Conservation (phyloP, 1,284 basidiomycete genomes). For the Papiliotrema terrestris region DNA sequence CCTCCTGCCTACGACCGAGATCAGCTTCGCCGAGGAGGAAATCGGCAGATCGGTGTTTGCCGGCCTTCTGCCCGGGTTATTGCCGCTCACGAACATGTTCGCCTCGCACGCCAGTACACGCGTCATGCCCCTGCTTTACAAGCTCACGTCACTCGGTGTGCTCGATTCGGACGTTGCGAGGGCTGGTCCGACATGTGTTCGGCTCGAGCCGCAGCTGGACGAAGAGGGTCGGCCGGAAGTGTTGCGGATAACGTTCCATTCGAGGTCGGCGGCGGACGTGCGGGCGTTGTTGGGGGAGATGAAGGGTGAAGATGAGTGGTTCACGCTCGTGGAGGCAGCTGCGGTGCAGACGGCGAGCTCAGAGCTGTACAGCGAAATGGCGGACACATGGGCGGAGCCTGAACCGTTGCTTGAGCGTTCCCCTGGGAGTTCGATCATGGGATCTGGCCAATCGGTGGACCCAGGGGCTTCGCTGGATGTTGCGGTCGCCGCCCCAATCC, state of each 20-base stretch:
- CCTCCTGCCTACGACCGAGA: slow-evolving; percentile 21
- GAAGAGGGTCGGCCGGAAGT: too few relatives aligned
- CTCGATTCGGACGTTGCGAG: slow-evolving; percentile 1
- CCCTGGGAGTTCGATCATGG: too few relatives aligned
- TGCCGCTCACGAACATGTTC: too few relatives aligned
- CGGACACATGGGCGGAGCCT: too few relatives aligned
- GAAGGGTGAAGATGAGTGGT: neutral
- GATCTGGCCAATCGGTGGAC: neutral
- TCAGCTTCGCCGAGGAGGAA: slow-evolving; percentile 33
- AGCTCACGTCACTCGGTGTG: slow-evolving; percentile 34
- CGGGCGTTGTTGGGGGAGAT: slow-evolving; percentile 26
- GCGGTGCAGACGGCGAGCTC: too few relatives aligned
- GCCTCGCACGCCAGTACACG: slow-evolving; percentile 20
- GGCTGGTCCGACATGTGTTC: slow-evolving; percentile 9
- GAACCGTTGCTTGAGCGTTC: too few relatives aligned
- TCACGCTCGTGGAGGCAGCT: neutral
- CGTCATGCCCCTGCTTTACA: slow-evolving; percentile 33
- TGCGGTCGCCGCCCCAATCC: neutral
- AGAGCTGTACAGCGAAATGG: too few relatives aligned
- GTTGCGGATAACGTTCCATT: slow-evolving; percentile 21
- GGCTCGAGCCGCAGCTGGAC: too few relatives aligned
- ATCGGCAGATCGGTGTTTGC: slow-evolving; percentile 36
- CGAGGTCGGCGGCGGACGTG: slow-evolving; percentile 29
- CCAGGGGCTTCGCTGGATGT: neutral
- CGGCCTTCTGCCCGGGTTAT: neutral